Evolutionary conservation across 805 yeast species (phyloP), one percentile per base, ranked within the genome.

Genomic region (Saturnispora mendoncae): DNA sequence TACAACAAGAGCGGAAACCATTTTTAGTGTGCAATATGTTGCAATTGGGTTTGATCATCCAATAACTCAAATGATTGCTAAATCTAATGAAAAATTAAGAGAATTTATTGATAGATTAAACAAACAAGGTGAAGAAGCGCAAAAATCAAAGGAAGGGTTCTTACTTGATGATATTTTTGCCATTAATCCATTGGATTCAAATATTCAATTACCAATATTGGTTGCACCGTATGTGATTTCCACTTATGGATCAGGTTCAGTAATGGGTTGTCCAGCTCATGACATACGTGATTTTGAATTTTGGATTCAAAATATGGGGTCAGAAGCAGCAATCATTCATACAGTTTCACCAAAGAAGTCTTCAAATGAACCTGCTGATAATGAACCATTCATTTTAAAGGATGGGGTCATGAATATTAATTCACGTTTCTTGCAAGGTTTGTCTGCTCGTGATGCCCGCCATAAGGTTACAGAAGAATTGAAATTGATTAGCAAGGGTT

Each of bases 261-360:
- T 90, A 0, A 90, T 92, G 97, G 98, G 98, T 1, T 85, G 94
- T 52, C 98, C 98, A 2, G 95, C 83, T 0, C 97, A 88, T 58
- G 97, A 92, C 59, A 65, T 67, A 34, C 71, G 97, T 46, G 98
- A 92, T 55, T 75, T 56, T 51, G 84, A 69, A 6, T 90, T 92
- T 55, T 90, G 97, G 96, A 51, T 56, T 3, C 54, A 63, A 33
- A 84, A 84, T 54, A 68, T 66, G 53, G 80, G 82, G 0, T 54
- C 56, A 0, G 42, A 53, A 2, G 64, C 69, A 1, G 51, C 51
- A 2, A 57, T 71, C 0, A 48, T 64, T 3, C 62, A 60, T 21
- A 70, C 78, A 3, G 67, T 79, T 20, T 75, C 72, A 2, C 71
- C 74, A 4, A 36, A 18, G 13, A 30, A 42, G 7, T 10, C 32